Base-by-base conservation (phyloP, 1,284 basidiomycete species). In the Melanopsichium pennsylvanicum region DNA sequence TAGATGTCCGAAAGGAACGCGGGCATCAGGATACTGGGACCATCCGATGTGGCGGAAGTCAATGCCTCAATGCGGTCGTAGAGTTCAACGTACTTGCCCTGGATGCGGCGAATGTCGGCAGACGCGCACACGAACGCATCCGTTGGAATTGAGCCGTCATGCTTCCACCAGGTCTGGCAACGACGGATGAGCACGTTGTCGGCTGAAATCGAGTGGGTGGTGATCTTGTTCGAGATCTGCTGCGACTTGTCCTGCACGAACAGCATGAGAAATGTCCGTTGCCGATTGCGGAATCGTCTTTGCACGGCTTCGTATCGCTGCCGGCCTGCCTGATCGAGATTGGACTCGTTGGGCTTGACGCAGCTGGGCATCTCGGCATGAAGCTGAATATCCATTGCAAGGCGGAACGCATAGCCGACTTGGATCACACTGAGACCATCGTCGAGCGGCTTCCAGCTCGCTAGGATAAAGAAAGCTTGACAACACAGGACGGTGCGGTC, bases 211-310 rank as follows among this genome's bases (percentile, higher is more conserved):
- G 56, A 51, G 32, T 60, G 56, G 5, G 69, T 63, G 0, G 52
- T 61, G 36, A 68, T 63, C 52, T 63, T 58, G 57, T 72, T 59
- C 15, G 54, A 50, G 39, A 63, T 72, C 60, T 72, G 69, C 47
- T 71, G 69, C 43, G 59, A 51, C 60, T 68, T 72, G 52, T 72
- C 69, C 35, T 67, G 62, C 1, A 72, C 62, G 22, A 72, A 72
- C 3, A 72, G 60, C 56, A 72, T 62, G 31, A 68, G 42, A 32
- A 72, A 72, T 2, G 69, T 72, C 19, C 69, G 39, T 40, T 72
- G 69, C 8, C 69, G 69, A 19, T 68, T 72, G 42, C 60, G 59
- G 49, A 72, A 72, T 9, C 64, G 57, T 32, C 63, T 27, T 32
- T 58, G 63, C 8, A 63, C 52, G 9, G 63, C 64, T 27, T 63